These are phyloP conservation scores for Mycogone perniciosa DNA, from an alignment of 2,329 filamentous ascomycete genomes.

Conservation along the genomic window DNA sequence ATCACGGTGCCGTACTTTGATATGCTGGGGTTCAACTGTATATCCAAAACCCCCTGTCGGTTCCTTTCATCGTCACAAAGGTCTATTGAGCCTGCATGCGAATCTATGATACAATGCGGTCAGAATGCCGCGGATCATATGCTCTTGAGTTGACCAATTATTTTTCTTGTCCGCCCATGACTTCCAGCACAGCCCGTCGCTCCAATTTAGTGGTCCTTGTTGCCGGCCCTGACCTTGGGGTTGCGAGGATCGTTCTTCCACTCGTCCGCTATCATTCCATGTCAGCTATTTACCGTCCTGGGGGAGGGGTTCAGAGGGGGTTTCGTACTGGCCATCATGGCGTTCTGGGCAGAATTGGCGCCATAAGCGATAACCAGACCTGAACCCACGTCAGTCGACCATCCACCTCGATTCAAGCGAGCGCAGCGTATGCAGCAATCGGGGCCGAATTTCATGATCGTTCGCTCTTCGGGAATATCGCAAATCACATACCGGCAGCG, in stretches of 20 bases:
- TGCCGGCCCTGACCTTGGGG: conserved; percentile 48
- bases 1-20: not conserved
- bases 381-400: conserved; percentile 32
- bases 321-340: conserved; percentile 66
- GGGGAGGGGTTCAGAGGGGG: conserved; percentile 3
- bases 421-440: not conserved
- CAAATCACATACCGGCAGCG: conserved; percentile 69
- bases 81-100: conserved; percentile 30
- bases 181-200: conserved; percentile 13
- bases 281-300: conserved; percentile 17
- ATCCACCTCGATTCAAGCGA: not conserved
- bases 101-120: conserved; percentile 37
- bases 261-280: conserved; percentile 63
- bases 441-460: not conserved
- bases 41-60: not conserved
- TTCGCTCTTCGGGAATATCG: conserved; percentile 7
- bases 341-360: conserved; percentile 74
- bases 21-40: not conserved
- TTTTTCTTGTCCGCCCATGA: conserved; percentile 21
- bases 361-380: conserved; percentile 85
- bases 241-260: conserved; percentile 97
- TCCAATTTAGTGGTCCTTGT: conserved; percentile 37
- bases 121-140: conserved; percentile 2
- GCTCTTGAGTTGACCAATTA: conserved; percentile 22
- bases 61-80: conserved; percentile 16